Percentiles rank a stretch among this genome's conserved stretches.
These are phyloP conservation scores for Cercospora nicotianae DNA, from an alignment of 2,329 filamentous ascomycete genomes.

Conservation along the genomic window DNA sequence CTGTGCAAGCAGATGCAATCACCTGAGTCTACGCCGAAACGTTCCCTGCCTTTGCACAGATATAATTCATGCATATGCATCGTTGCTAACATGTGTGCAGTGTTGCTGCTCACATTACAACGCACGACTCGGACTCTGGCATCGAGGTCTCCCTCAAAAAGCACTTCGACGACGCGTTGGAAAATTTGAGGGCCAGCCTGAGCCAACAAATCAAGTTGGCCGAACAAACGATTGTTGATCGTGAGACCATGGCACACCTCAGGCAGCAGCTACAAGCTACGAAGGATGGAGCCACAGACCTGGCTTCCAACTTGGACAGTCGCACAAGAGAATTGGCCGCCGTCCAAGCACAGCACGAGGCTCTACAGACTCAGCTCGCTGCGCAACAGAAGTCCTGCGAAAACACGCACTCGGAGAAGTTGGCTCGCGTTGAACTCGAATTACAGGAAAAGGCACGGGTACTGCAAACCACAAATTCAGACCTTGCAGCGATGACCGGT, in stretches of 20 bases:
- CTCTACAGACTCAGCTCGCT: not conserved
- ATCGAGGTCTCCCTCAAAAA: constrained; percentile 7
- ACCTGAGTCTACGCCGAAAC: not conserved
- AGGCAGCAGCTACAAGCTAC: constrained; percentile 22
- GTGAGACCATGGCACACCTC: constrained; percentile 22
- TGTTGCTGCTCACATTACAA: not conserved
- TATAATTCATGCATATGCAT: not conserved
- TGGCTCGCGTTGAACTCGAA: constrained; percentile 1
- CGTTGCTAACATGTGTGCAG: not conserved
- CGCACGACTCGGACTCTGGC: not conserved
- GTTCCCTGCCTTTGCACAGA: not conserved
- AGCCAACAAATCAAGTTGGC: constrained; percentile 24
- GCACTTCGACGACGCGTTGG: constrained; percentile 24
- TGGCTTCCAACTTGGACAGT: constrained; percentile 8
- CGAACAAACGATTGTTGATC: constrained; percentile 19
- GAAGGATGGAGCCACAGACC: constrained; percentile 9
- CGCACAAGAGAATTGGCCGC: not conserved
- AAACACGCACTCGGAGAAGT: not conserved
- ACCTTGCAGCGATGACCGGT: not conserved
- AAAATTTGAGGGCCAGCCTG: constrained; percentile 25
- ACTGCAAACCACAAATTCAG: not conserved
- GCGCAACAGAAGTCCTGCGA: not conserved
- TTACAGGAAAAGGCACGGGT: constrained; percentile 1
- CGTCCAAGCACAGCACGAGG: not conserved
- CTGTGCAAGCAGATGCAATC: not conserved